Base-by-base conservation (phyloP, 2,329 filamentous ascomycete genomes). In the Arthrobotrys sphaeroides region DNA sequence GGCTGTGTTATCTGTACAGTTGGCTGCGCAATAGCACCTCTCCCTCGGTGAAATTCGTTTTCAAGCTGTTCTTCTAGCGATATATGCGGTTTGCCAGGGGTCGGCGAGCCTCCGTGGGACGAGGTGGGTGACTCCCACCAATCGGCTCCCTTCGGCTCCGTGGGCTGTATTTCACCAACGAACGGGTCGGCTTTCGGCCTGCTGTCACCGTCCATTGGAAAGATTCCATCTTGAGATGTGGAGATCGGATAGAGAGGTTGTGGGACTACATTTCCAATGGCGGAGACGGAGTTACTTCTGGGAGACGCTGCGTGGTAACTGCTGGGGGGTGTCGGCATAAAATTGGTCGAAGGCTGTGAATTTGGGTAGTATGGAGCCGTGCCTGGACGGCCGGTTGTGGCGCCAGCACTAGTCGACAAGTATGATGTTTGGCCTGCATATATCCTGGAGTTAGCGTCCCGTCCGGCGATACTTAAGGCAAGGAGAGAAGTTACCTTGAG, bases 61-160 rank as follows among this genome's bases (percentile, higher is more conserved):
- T 74, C 70, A 5, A 74, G 70, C 31, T 74, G 70, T 22, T 74
- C 70, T 38, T 74, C 70, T 5, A 74, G 43, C 24, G 70, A 74
- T 5, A 55, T 1, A 12, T 59, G 55, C 13, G 16, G 33, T 13
- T 36, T 67, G 4, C 43, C 42, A 20, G 62, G 57, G n/a, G 47
- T 55, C 20, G 70, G 62, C 5, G 70, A 74, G 9, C 18, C 36
- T 13, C 42, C 62, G 22, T 36, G 55, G 12, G 70, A 45, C 18
- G 70, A 74, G 31, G 20, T n/a, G 2, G 70, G 70, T 5, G 70
- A 74, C 4, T 74, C 70, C 70, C 70, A 74, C 70, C 70, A 74
- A 2, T 74, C 70, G 18, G 55, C 62, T 40, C 38, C 59, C 45
- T 68, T 74, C 13, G 22, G 18, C n/a, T 55, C 42, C 6, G 53